phyloP scores from a whole-genome alignment of 805 yeast species.

The Zygosaccharomyces bailii region DNA sequence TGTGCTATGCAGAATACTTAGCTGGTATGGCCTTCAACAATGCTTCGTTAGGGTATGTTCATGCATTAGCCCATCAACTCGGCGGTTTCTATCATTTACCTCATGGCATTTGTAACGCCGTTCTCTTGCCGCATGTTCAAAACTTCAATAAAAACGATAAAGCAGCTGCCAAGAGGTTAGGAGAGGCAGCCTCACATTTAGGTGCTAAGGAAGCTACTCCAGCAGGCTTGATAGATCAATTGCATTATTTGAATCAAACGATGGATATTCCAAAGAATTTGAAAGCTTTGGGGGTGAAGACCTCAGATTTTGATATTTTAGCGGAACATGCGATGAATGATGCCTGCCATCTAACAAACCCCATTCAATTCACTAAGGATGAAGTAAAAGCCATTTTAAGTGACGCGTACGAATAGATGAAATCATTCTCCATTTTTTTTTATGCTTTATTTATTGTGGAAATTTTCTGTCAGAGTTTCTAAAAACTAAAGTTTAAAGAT shows the following conservation, averaged over 20 bases:
- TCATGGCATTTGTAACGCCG: conserved; percentile 45
- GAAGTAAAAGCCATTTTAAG: conserved; percentile 23
- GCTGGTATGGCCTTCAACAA: conserved; percentile 47
- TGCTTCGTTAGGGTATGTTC: conserved; percentile 41
- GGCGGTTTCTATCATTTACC: conserved; percentile 42
- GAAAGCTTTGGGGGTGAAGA: conserved; percentile 23
- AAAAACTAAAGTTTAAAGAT: no score
- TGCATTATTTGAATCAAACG: conserved; percentile 15
- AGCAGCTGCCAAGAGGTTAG: conserved; percentile 18
- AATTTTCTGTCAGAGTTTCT: no score
- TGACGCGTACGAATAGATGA: conserved; percentile 56
- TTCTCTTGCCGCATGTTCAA: conserved; percentile 43
- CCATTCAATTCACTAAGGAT: conserved; percentile 24
- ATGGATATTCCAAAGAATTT: conserved; percentile 23
- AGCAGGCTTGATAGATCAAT: conserved; percentile 17
- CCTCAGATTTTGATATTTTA: conserved; percentile 22
- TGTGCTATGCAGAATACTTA: conserved; percentile 43
- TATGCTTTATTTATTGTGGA: no score
- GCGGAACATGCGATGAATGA: conserved; percentile 27
- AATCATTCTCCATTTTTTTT: no score
- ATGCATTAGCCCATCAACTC: conserved; percentile 41
- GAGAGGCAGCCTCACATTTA: conserved; percentile 23
- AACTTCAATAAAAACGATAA: conserved; percentile 15
- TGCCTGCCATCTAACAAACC: conserved; percentile 25
- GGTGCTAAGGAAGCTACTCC: conserved; percentile 18